Evolutionary conservation across 148 eudicot genomes (phyloP).

Genomic region (Mesembryanthemum crystallinum): DNA sequence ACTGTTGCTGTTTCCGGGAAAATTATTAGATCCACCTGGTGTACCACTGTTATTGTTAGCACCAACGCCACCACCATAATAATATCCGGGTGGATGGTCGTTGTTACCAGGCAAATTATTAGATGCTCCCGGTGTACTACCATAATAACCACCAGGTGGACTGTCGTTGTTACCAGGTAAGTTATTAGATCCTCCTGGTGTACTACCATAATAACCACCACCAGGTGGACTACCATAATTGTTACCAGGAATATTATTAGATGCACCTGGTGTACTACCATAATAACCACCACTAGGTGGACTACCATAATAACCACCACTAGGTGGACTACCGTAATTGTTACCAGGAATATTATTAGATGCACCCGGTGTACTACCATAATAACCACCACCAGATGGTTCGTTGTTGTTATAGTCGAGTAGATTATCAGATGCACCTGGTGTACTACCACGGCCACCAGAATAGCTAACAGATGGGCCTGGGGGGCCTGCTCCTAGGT

Average conservation of each 20-base stretch:
- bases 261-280: neutral
- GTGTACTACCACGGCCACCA: too few species aligned
- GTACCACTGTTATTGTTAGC: neutral
- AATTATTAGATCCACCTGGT: slow-evolving; percentile 3
- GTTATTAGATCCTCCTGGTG: neutral
- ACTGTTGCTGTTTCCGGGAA: neutral
- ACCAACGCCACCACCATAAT: slow-evolving; percentile 16
- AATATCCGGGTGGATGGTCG: slow-evolving; percentile 20
- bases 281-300: too few species aligned
- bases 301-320: neutral
- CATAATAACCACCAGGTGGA: neutral
- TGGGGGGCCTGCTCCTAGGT: neutral
- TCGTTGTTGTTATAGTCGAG: too few species aligned
- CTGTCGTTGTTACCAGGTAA: neutral
- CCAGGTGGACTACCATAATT: neutral
- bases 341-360: neutral
- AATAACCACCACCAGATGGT: too few species aligned
- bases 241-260: neutral
- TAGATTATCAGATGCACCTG: too few species aligned
- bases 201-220: neutral
- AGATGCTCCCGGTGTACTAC: neutral
- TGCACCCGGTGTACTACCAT: neutral
- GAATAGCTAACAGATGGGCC: neutral
- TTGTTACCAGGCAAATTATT: slow-evolving; percentile 9
- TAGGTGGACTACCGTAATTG: neutral